Evolutionary conservation across 257 asterid species (phyloP).

Genomic region (Forsythia viridissima): DNA sequence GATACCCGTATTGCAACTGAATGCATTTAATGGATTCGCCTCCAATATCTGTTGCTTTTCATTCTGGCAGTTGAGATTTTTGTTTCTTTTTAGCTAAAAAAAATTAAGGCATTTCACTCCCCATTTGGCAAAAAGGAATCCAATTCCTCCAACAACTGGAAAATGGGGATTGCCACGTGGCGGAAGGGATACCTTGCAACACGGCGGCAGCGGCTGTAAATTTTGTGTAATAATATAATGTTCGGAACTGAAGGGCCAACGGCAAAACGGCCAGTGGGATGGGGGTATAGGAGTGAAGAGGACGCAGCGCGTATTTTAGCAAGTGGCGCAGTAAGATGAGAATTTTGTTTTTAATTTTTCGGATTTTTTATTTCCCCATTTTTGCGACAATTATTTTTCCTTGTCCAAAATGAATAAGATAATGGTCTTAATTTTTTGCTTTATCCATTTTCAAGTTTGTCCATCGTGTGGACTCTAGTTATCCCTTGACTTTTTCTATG

Average conservation of each 20-base stretch:
- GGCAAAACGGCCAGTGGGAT: not conserved
- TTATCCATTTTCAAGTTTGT: not conserved
- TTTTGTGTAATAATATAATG: not conserved
- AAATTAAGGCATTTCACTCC: not conserved
- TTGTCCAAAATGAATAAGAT: not conserved
- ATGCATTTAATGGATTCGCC: not conserved
- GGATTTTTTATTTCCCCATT: not conserved
- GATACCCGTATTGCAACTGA: not conserved
- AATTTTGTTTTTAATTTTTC: not conserved
- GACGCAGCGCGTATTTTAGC: not conserved
- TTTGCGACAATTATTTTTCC: not conserved
- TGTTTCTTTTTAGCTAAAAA: not conserved
- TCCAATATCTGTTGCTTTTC: not conserved
- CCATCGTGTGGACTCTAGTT: too few relatives aligned
- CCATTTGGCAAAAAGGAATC: not conserved
- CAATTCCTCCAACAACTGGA: not conserved
- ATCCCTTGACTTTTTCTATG: not conserved
- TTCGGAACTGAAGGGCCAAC: not conserved
- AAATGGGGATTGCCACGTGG: constrained; percentile 1
- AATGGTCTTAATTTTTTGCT: not conserved
- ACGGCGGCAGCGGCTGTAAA: not conserved
- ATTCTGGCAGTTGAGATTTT: not conserved
- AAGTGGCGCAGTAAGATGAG: not conserved
- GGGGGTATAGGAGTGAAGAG: not conserved
- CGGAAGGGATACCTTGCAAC: constrained; percentile 14